A percentile compares a stretch with the other conserved stretches of the same genome.
phyloP scores from a whole-genome alignment of 208 protist genomes.

The Blechomonas ayalai region DNA sequence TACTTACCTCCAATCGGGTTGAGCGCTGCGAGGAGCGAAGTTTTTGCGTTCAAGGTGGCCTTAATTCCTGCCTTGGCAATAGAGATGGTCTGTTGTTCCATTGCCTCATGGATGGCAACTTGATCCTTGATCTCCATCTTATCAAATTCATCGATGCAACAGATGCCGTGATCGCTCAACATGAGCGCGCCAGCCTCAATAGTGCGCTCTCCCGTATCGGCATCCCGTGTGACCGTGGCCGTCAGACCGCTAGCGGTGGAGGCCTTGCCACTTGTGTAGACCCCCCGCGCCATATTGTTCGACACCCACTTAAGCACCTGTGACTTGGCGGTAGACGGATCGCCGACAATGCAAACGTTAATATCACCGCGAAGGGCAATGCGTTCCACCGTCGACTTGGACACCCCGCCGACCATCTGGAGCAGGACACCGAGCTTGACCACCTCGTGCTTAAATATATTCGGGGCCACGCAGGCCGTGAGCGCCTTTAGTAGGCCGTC shows the following conservation, averaged over 20 bases:
- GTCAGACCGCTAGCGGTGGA: slow-evolving; percentile 96
- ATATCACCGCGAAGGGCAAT: slow-evolving; percentile 98
- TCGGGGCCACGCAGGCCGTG: slow-evolving; percentile 87
- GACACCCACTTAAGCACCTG: slow-evolving; percentile 99
- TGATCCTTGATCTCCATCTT: slow-evolving; percentile 99
- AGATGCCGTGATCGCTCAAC: slow-evolving; percentile 99
- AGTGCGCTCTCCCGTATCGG: slow-evolving; percentile 98
- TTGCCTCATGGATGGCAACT: slow-evolving; percentile 99
- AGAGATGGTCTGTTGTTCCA: slow-evolving; percentile 99
- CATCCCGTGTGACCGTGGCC: slow-evolving; percentile 96
- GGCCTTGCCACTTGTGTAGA: slow-evolving; percentile 98
- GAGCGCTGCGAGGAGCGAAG: slow-evolving; percentile 96
- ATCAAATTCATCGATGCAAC: slow-evolving; percentile 99
- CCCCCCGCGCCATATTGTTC: slow-evolving; percentile 89
- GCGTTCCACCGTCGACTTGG: slow-evolving; percentile 93
- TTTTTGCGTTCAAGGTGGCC: slow-evolving; percentile 98
- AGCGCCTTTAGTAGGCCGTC: slow-evolving; percentile 86
- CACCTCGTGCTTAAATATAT: slow-evolving; percentile 96
- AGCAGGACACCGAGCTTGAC: slow-evolving; percentile 98
- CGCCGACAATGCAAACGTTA: slow-evolving; percentile 99
- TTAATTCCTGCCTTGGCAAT: slow-evolving; percentile 98
- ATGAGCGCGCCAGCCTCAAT: slow-evolving; percentile 99
- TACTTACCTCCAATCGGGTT: slow-evolving; percentile 98
- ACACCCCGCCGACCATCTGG: slow-evolving; percentile 98
- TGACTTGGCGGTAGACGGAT: slow-evolving; percentile 98